Evolutionary conservation across 2,329 filamentous ascomycete species (phyloP), one percentile per base, ranked within the genome.

Genomic region (Fusarium concolor): DNA sequence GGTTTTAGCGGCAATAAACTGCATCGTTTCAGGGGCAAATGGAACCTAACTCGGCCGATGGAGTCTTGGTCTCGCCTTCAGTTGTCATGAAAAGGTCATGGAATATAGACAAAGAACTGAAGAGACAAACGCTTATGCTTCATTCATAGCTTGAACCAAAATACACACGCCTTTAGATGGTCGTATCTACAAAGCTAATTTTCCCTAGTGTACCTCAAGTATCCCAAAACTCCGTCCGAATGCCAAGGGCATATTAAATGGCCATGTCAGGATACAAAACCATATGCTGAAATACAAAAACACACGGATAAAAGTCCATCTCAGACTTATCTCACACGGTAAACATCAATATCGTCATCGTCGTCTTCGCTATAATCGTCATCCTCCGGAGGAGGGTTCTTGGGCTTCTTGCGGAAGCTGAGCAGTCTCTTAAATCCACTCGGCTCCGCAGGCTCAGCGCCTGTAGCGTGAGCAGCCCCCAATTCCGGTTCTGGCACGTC

Each of bases 381-480:
- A 22, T 73, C 68, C 20, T 74, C 72, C 5, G 43, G 49, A 43
- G 63, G 68, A 33, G 50, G 49, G 62, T 69, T 71, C 57, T 68
- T 66, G 0, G 73, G 56, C 68, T 80, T 81, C 71, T 77, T 81
- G 62, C 77, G 78, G 62, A 84, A 75, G 68, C 83, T 85, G 22
- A 85, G 67, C 37, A 85, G 71, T 60, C 81, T 79, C 76, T 82
- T 83, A 55, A 86, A 78, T 1, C 79, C 79, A 26, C 73, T 77
- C 11, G 78, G 74, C 26, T 77, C 75, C 31, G 73, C 70, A 24
- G 58, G 62, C 22, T 66, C 63, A 18, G 69, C 18, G 17, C 44
- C 39, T 51, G 50, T 39, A 64, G 44, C 59, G 22, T 59, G 41
- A 28, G 64, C 41, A 56, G 68, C 47, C 46, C 31, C 63, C n/a